phyloP scores from a whole-genome alignment of 306 rosid species.

The Inga laurina region DNA sequence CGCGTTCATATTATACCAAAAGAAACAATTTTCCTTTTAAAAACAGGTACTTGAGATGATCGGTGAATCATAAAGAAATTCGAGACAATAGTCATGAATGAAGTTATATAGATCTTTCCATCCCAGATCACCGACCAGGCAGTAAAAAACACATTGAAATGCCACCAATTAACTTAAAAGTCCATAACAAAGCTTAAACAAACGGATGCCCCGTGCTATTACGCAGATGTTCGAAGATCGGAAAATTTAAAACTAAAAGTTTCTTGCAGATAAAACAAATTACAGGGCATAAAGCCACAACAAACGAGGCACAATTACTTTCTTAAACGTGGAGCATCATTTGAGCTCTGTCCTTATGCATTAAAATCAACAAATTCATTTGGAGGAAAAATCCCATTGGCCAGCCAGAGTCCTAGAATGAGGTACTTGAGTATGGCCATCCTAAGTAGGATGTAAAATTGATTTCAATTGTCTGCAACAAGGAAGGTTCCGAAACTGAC shows the following conservation, averaged over 20 bases:
- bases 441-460: neutral
- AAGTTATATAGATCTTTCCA: too few species aligned
- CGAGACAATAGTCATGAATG: neutral
- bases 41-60: neutral
- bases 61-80: neutral
- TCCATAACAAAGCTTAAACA: neutral
- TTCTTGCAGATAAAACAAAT: neutral
- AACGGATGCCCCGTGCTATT: neutral
- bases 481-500: neutral
- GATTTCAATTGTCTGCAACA: neutral
- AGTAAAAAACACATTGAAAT: neutral
- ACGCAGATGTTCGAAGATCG: neutral
- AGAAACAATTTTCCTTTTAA: neutral
- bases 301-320: neutral
- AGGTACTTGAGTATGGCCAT: neutral
- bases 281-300: neutral
- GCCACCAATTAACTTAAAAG: neutral
- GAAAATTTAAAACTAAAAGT: neutral
- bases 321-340: neutral
- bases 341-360: neutral
- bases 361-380: neutral
- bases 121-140: neutral
- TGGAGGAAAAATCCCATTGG: neutral
- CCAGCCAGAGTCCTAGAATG: neutral
- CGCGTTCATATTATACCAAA: neutral